Evolutionary conservation across 1,284 basidiomycete genomes (phyloP).

Genomic region (Apiotrichum laibachii): DNA sequence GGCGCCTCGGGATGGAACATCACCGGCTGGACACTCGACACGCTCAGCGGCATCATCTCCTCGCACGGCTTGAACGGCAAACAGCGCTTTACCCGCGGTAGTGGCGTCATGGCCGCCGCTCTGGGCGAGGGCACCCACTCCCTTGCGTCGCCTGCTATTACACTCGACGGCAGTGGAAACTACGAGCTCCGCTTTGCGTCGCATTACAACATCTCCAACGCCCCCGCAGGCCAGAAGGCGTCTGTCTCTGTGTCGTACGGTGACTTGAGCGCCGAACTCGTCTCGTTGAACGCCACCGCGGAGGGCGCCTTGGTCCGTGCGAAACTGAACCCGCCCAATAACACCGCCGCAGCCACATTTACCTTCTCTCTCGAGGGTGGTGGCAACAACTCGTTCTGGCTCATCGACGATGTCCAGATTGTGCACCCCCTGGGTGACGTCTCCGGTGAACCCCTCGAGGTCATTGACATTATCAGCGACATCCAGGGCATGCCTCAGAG

Average conservation of each 20-base stretch:
- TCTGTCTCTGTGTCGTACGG: not conserved
- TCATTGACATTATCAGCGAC: conserved; percentile 11
- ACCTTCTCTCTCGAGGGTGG: conserved; percentile 4
- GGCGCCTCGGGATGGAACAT: conserved; percentile 1
- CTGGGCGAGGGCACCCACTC: not conserved
- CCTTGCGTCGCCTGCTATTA: not conserved
- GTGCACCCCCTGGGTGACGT: not conserved
- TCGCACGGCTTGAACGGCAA: not conserved
- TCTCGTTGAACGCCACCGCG: not conserved
- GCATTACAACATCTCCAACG: conserved; percentile 7
- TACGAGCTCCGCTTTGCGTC: conserved; percentile 10
- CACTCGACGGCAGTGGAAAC: not conserved
- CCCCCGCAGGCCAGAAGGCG: not conserved
- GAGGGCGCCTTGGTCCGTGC: not conserved
- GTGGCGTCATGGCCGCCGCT: conserved; percentile 2
- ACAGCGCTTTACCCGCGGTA: conserved; percentile 5
- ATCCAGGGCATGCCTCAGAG: conserved; percentile 6
- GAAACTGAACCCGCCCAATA: not conserved
- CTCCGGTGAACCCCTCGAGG: not conserved
- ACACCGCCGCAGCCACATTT: not conserved
- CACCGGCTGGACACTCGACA: conserved; percentile 3
- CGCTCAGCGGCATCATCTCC: not conserved
- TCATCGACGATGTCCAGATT: conserved; percentile 10
- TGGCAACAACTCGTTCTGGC: conserved; percentile 1
- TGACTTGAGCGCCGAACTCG: not conserved